Base-by-base conservation (phyloP, 2,329 filamentous ascomycete genomes). In the Penicillium palitans region DNA sequence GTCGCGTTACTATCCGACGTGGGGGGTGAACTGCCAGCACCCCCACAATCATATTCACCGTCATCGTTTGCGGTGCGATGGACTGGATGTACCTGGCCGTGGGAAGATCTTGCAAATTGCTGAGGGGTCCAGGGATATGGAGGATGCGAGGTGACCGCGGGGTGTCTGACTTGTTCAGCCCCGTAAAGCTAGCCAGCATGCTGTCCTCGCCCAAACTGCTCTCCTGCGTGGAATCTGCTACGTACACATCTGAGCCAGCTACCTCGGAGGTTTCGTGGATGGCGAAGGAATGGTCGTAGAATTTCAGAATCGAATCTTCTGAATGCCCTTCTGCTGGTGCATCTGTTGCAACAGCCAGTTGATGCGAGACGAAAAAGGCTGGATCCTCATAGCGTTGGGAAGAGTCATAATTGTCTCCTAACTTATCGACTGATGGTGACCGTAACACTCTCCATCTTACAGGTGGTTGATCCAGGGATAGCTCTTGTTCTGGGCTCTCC, bases 41-140 rank as follows among this genome's bases (percentile, higher is more conserved):
- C 3, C 88, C 90, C 12, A 87, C 90, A n/a, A 97, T 83, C 6
- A 96, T 73, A 71, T 92, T 91, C 27, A 93, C 84, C 0, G 91
- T 92, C 70, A 93, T 85, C 0, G 91, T 96, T 70, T 92, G 89
- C 0, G 92, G 93, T 31, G 83, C 79, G 47, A 96, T 88, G 0
- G 83, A 83, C 10, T 80, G 71, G 6, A 96, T 80, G 66, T 89
- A 84, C 2, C 72, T 70, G 0, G 90, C 87, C 21, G 80, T 82
- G 0, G 93, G 93, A 10, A 97, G 79, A 60, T 88, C 84, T 52
- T 83, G 82, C 15, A 97, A 79, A 67, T 91, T 80, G 31, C 79
- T 87, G 41, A 92, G 74, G 37, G 79, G 77, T 15, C 74, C 79
- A 69, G 63, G 77, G 63, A 70, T 78, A 66, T 74, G 68, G 25